A percentile compares a stretch with the other conserved stretches of the same genome.
Conservation (phyloP, 2,329 filamentous ascomycete species). For the Huntiella omanensis region DNA sequence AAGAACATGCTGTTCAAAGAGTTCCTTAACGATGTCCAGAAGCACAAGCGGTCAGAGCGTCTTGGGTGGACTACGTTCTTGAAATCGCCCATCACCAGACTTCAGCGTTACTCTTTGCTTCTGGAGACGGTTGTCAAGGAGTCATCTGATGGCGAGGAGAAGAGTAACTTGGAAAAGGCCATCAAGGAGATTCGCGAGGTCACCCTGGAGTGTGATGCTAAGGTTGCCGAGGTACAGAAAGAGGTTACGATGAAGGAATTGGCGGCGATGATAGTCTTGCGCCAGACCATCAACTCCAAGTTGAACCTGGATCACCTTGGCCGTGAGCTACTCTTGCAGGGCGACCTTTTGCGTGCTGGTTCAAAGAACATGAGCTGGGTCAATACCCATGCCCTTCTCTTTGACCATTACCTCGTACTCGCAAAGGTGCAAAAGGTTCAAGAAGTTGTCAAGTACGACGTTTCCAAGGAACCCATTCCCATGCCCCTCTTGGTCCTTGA, state of each 20-base stretch:
- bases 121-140: slow-evolving; percentile 71
- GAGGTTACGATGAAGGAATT: slow-evolving; percentile 80
- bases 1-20: slow-evolving; percentile 70
- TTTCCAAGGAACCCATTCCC: slow-evolving; percentile 85
- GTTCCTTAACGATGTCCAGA: slow-evolving; percentile 65
- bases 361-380: slow-evolving; percentile 83
- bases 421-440: slow-evolving; percentile 65
- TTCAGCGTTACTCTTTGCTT: slow-evolving; percentile 78
- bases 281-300: slow-evolving; percentile 74
- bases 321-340: slow-evolving; percentile 70
- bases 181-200: slow-evolving; percentile 85
- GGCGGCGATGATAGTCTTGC: slow-evolving; percentile 61
- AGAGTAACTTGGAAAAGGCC: slow-evolving; percentile 61
- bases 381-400: slow-evolving; percentile 81
- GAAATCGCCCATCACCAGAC: slow-evolving; percentile 77
- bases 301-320: slow-evolving; percentile 90
- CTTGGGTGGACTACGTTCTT: slow-evolving; percentile 89
- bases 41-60: slow-evolving; percentile 61
- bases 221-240: slow-evolving; percentile 80
- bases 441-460: slow-evolving; percentile 65
- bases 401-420: slow-evolving; percentile 90
- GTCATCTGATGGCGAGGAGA: slow-evolving; percentile 71
- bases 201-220: slow-evolving; percentile 75
- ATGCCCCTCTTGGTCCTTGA: slow-evolving; percentile 92
- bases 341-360: slow-evolving; percentile 75